Evolutionary conservation across 2,329 filamentous ascomycete species (phyloP).

Genomic region (Hysterium pulicare): DNA sequence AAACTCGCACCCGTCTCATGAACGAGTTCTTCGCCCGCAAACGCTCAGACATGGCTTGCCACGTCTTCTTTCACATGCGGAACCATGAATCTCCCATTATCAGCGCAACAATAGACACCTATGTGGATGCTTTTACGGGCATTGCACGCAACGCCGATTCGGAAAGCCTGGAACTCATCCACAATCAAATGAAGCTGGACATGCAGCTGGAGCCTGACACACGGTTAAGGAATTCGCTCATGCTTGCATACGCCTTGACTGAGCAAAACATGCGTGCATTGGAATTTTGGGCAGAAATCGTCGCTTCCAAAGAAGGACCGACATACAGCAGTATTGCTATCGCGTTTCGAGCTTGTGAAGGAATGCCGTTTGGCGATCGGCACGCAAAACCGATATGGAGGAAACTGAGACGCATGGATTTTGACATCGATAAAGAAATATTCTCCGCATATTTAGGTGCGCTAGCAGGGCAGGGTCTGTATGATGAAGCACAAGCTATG

Average conservation of each 20-base stretch:
- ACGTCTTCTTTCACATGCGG: slow-evolving; percentile 94
- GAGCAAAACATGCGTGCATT: slow-evolving; percentile 65
- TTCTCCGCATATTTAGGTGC: slow-evolving; percentile 76
- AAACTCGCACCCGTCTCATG: slow-evolving; percentile 71
- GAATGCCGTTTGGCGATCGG: slow-evolving; percentile 46
- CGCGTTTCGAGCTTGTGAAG: slow-evolving; percentile 76
- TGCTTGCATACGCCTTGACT: slow-evolving; percentile 76
- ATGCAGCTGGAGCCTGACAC: slow-evolving; percentile 74
- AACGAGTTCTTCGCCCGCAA: slow-evolving; percentile 72
- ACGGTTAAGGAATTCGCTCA: slow-evolving; percentile 74
- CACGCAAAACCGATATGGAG: slow-evolving; percentile 62
- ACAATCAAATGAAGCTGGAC: slow-evolving; percentile 95
- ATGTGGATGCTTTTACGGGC: slow-evolving; percentile 73
- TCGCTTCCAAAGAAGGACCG: slow-evolving; percentile 80
- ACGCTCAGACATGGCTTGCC: slow-evolving; percentile 77
- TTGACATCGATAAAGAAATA: slow-evolving; percentile 70
- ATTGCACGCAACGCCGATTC: slow-evolving; percentile 60
- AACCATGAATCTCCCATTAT: slow-evolving; percentile 61
- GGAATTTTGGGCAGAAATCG: slow-evolving; percentile 80
- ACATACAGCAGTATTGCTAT: slow-evolving; percentile 76
- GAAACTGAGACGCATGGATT: slow-evolving; percentile 68
- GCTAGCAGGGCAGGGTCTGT: slow-evolving; percentile 67
- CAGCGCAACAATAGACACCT: slow-evolving; percentile 70
- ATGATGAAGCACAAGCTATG: slow-evolving; percentile 64
- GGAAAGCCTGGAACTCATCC: slow-evolving; percentile 69